Conservation (phyloP, 805 yeast species). For the Ogataea saltuana region DNA sequence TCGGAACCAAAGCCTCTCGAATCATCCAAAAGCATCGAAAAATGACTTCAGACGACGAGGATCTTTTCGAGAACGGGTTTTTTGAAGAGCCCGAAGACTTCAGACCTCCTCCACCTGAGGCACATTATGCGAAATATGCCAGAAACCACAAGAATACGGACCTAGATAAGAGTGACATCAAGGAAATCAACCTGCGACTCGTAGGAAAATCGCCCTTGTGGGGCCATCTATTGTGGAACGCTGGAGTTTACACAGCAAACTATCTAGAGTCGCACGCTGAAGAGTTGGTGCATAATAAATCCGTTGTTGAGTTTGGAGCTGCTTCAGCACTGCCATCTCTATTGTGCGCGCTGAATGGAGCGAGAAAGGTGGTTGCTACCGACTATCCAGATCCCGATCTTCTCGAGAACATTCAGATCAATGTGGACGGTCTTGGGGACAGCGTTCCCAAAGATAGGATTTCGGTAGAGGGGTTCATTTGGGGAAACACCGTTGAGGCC, state of each 20-base stretch:
- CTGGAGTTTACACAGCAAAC: conserved; percentile 87
- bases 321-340: conserved; percentile 91
- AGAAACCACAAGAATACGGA: conserved; percentile 37
- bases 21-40: background rate
- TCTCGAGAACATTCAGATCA: conserved; percentile 69
- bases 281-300: conserved; percentile 56
- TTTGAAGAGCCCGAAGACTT: conserved; percentile 86
- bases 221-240: conserved; percentile 98
- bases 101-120: conserved; percentile 59
- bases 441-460: conserved; percentile 17
- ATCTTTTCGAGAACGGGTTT: conserved; percentile 45
- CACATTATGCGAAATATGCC: conserved; percentile 67
- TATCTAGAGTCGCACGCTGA: conserved; percentile 65
- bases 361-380: conserved; percentile 73
- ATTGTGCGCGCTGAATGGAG: conserved; percentile 68
- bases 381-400: conserved; percentile 94
- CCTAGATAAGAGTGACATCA: conserved; percentile 38
- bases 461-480: conserved; percentile 59
- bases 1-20: background rate
- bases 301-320: conserved; percentile 90
- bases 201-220: conserved; percentile 94
- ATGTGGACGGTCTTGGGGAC: conserved; percentile 48
- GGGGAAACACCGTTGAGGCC: conserved; percentile 58
- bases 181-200: conserved; percentile 55
- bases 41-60: conserved; percentile 24